Conservation (phyloP, 2,329 filamentous ascomycete genomes). For the Trichoderma sp. region DNA sequence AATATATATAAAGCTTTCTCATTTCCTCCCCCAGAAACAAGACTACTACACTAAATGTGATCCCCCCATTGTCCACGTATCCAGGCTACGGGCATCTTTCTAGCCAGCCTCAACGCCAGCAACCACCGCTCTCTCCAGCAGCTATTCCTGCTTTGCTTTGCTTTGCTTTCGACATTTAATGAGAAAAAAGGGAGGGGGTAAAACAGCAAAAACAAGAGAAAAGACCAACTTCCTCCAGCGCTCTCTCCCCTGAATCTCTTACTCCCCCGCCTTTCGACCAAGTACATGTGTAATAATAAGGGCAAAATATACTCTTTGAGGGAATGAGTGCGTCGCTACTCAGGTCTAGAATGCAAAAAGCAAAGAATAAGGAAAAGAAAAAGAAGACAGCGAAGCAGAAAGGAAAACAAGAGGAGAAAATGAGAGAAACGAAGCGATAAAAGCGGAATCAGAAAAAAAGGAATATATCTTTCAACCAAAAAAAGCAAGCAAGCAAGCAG, state of each 20-base stretch:
- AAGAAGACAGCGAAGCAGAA: constrained; percentile 27
- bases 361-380: constrained; percentile 21
- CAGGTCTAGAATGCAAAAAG: constrained; percentile 34
- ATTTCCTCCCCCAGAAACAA: constrained; percentile 17
- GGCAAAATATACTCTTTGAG: constrained; percentile 27
- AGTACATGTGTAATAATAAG: constrained; percentile 7
- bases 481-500: constrained; percentile 25
- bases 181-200: background rate
- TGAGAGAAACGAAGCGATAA: constrained; percentile 26
- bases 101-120: constrained; percentile 17
- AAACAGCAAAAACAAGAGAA: background rate
- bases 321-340: constrained; percentile 33
- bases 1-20: constrained; percentile 19
- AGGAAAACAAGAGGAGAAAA: constrained; percentile 25
- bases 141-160: background rate
- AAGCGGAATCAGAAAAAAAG: constrained; percentile 23
- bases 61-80: constrained; percentile 22
- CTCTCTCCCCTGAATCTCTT: background rate
- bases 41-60: constrained; percentile 8
- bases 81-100: constrained; percentile 23
- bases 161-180: background rate
- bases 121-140: constrained; percentile 1
- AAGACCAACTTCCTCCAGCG: background rate
- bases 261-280: background rate
- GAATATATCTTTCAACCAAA: constrained; percentile 23